Evolutionary conservation across 768 basidiomycete species (phyloP).

Genomic region (Tricholoma flavovirens): DNA sequence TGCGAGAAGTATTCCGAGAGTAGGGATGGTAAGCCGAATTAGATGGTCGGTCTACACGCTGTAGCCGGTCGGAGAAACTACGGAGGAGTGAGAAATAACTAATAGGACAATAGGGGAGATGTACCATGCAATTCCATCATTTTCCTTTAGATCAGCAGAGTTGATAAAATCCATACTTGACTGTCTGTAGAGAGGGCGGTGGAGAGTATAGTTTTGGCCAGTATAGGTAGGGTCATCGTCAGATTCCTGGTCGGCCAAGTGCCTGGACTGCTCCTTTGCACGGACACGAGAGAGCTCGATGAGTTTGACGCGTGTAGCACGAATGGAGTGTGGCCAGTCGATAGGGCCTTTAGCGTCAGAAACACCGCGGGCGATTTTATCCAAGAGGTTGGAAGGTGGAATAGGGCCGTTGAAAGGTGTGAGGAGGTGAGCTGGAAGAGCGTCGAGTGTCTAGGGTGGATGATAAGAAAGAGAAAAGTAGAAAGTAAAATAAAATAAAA

Average conservation of each 20-base stretch:
- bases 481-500: constrained; percentile 20
- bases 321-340: constrained; percentile 81
- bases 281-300: constrained; percentile 69
- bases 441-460: constrained; percentile 65
- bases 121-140: constrained; percentile 57
- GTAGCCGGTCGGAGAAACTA: constrained; percentile 64
- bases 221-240: constrained; percentile 23
- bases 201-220: constrained; percentile 23
- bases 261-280: constrained; percentile 44
- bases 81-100: constrained; percentile 5
- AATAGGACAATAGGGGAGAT: constrained; percentile 17
- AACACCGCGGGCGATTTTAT: constrained; percentile 80
- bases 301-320: constrained; percentile 77
- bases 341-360: constrained; percentile 65
- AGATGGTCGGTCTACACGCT: constrained; percentile 53
- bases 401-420: constrained; percentile 83
- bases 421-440: constrained; percentile 75
- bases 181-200: constrained; percentile 67
- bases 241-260: constrained; percentile 38
- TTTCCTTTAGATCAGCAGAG: constrained; percentile 42
- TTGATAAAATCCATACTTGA: constrained; percentile 87
- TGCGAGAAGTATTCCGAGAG: constrained; percentile 35
- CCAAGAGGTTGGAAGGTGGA: constrained; percentile 80
- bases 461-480: constrained; percentile 9
- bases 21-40: constrained; percentile 56